A percentile compares a stretch with the other conserved stretches of the same genome.
Conservation (phyloP, 352 stramenopile species). For the Phytophthora parvispora region DNA sequence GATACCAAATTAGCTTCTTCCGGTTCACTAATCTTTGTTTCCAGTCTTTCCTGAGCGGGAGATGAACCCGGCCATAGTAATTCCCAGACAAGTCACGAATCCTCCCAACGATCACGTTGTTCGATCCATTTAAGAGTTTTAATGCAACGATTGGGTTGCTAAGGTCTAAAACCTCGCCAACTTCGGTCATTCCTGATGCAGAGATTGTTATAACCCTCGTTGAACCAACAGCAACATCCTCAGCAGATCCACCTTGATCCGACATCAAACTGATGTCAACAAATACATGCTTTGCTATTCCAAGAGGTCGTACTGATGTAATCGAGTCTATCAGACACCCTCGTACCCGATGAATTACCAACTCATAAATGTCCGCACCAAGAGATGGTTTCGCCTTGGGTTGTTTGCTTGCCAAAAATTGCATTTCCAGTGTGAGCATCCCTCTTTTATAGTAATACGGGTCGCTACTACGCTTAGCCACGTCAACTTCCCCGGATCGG, state of each 20-base stretch:
- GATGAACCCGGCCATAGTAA: slow-evolving; percentile 27
- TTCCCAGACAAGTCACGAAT: slow-evolving; percentile 32
- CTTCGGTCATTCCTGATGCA: slow-evolving; percentile 12
- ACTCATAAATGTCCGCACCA: slow-evolving; percentile 12
- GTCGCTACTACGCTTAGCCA: slow-evolving; percentile 2
- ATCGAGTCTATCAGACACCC: not conserved
- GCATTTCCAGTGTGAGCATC: slow-evolving; percentile 40
- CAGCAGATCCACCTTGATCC: not conserved
- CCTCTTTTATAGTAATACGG: slow-evolving; percentile 31
- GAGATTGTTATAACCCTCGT: slow-evolving; percentile 20
- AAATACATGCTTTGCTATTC: slow-evolving; percentile 8
- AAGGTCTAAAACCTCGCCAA: slow-evolving; percentile 32
- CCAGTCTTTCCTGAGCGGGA: slow-evolving; percentile 47
- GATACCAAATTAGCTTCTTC: slow-evolving; percentile 21
- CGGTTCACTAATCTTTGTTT: slow-evolving; percentile 13
- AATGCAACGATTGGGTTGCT: slow-evolving; percentile 25
- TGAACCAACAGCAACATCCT: slow-evolving; percentile 18
- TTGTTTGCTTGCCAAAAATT: slow-evolving; percentile 32
- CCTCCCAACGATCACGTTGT: slow-evolving; percentile 26
- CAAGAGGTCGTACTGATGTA: not conserved
- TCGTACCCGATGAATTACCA: slow-evolving; percentile 36
- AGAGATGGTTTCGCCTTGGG: not conserved
- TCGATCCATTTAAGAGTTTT: slow-evolving; percentile 6
- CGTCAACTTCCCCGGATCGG: not conserved
- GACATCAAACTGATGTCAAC: slow-evolving; percentile 29